Conservation (phyloP, 768 basidiomycete species). For the Mycena kentingensis region DNA sequence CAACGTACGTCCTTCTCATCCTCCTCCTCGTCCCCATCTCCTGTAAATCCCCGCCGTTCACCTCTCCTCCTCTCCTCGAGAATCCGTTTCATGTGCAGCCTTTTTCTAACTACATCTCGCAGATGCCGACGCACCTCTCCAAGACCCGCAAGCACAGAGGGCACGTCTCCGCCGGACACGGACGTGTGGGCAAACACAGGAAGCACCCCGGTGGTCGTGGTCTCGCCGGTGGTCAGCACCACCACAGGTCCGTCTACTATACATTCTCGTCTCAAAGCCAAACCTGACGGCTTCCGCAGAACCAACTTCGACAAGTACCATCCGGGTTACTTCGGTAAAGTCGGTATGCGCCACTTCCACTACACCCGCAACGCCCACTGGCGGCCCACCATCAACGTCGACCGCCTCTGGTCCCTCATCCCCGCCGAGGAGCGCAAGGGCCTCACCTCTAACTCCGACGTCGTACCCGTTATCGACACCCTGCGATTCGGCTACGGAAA, state of each 20-base stretch:
- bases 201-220: conserved; percentile 99
- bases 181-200: conserved; percentile 99
- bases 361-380: conserved; percentile 87
- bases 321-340: conserved; percentile 99
- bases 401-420: conserved; percentile 94
- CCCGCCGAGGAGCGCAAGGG: conserved; percentile 82
- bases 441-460: conserved; percentile 68
- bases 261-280: background rate
- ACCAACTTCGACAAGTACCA: conserved; percentile 99
- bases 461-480: conserved; percentile 95
- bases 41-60: no score
- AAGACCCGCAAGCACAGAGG: conserved; percentile 99
- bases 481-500: conserved; percentile 85
- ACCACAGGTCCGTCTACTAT: conserved; percentile 80
- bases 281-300: conserved; percentile 39
- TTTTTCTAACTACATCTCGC: background rate
- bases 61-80: no score
- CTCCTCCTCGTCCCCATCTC: no score
- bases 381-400: conserved; percentile 97
- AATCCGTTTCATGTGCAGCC: no score
- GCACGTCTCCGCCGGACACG: conserved; percentile 99
- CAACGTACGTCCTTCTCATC: no score
- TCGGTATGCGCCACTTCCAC: conserved; percentile 99
- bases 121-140: conserved; percentile 94
- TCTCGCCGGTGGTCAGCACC: conserved; percentile 99